Base-by-base conservation (phyloP, 2,329 filamentous ascomycete species). In the Gliomastix tumulicola region DNA sequence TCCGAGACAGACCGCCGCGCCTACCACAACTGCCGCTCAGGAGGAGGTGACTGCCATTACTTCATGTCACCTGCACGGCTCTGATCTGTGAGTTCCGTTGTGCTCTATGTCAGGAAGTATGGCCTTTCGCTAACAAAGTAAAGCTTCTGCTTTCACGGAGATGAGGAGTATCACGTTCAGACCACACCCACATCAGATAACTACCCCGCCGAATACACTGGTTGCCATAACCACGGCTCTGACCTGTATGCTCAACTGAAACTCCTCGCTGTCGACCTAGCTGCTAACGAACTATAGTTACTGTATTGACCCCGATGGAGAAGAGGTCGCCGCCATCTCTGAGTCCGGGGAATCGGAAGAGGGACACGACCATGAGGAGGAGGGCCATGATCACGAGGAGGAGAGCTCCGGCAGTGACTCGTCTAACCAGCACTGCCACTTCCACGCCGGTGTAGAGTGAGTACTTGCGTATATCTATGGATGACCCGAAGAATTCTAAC, bases 391-490 rank as follows among this genome's bases (percentile, higher is more conserved):
- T 6, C 39, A 50, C 4, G 36, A 47, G 12, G 44, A 49, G 25
- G 44, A 43, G 15, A 40, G 43, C 15, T 46, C 48, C 21, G 38
- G 36, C 15, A 35, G 34, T 30, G 39, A 50, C 12, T 41, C 34
- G 12, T 41, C 37, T 15, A 46, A 57, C n/a, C 47, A 67, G 44
- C 66, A 74, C 47, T 87, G 82, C 46, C 84, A 88, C 50, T 85
- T 82, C 56, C 83, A 88, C 47, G 82, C 82, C 9, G 82, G 82
- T 25, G 78, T 88, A 17, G 79, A 86, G 81, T 84, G 62, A 59
- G 78, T 39, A 30, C 11, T 16, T 23, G 12, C n/a, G n/a, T n/a
- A n/a, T n/a, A n/a, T n/a, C n/a, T n/a, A n/a, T 9, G 7, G 6
- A 13, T 18, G n/a, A 12, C 17, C 32, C 16, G 23, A 13, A 17